Conservation (phyloP, 2,329 filamentous ascomycete species). For the Colletotrichum sp. region DNA sequence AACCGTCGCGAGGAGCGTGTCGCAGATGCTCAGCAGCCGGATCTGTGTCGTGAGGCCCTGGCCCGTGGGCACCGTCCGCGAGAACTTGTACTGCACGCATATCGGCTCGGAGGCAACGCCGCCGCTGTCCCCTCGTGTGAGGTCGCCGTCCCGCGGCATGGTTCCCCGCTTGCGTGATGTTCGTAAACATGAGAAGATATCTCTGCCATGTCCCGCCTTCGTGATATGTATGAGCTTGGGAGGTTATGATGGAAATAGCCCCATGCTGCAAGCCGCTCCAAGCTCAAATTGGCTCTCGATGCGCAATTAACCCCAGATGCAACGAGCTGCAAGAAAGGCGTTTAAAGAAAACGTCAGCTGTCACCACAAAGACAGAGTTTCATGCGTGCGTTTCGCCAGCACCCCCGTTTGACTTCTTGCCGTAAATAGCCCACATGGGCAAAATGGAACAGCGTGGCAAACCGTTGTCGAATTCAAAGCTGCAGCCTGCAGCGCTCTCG, state of each 20-base stretch:
- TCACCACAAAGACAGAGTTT: not conserved
- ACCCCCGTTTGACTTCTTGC: not conserved
- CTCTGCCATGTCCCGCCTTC: not conserved
- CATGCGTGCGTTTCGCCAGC: not conserved
- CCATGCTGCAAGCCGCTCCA: not conserved
- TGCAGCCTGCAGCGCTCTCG: not conserved
- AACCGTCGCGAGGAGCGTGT: not conserved
- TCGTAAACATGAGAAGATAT: not conserved
- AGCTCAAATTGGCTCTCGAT: not conserved
- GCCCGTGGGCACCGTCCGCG: not conserved
- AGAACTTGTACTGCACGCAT: conserved; percentile 8
- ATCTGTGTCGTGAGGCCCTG: not conserved
- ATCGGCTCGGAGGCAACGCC: not conserved
- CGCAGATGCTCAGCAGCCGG: not conserved
- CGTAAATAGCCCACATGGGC: not conserved
- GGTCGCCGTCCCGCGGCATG: not conserved
- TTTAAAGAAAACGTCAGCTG: not conserved
- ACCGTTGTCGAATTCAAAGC: not conserved
- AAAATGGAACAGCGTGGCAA: not conserved
- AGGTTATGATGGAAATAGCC: not conserved
- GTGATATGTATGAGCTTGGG: not conserved
- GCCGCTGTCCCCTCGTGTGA: not conserved
- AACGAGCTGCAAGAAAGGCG: not conserved
- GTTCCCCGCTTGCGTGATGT: not conserved
- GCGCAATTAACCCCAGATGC: not conserved